A percentile compares a stretch with the other conserved stretches of the same genome.
Conservation (phyloP, 2,329 filamentous ascomycete genomes). For the Alternaria sp. region DNA sequence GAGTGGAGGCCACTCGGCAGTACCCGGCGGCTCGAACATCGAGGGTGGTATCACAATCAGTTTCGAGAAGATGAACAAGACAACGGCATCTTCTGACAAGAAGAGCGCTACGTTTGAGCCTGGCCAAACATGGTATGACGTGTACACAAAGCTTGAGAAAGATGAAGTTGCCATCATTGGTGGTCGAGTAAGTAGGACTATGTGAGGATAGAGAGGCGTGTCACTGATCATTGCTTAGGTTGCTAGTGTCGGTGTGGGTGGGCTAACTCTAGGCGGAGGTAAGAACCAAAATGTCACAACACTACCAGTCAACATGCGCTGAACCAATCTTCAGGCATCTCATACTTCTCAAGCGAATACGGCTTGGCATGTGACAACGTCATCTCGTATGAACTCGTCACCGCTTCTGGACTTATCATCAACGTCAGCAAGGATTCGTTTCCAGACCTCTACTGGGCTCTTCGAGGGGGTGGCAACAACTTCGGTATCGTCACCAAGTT, state of each 20-base stretch:
- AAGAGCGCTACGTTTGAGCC: slow-evolving; percentile 7
- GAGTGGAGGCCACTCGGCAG: slow-evolving; percentile 24
- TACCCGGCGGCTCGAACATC: slow-evolving; percentile 27
- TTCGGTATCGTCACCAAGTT: slow-evolving; percentile 46
- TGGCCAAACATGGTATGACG: slow-evolving; percentile 33
- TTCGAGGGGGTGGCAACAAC: slow-evolving; percentile 46
- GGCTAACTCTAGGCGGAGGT: slow-evolving; percentile 33
- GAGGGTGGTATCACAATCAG: slow-evolving; percentile 24
- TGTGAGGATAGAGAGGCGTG: background rate
- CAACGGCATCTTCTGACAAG: background rate
- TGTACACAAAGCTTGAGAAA: slow-evolving; percentile 31
- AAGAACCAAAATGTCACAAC: background rate
- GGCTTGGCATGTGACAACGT: slow-evolving; percentile 45
- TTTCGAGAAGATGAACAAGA: slow-evolving; percentile 10
- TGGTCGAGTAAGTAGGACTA: slow-evolving; percentile 10
- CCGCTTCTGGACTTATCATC: slow-evolving; percentile 24
- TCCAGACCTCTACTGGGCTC: slow-evolving; percentile 48
- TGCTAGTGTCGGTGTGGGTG: slow-evolving; percentile 28
- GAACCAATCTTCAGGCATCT: slow-evolving; percentile 24
- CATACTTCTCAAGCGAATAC: slow-evolving; percentile 22
- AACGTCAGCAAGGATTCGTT: slow-evolving; percentile 33
- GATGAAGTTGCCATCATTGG: slow-evolving; percentile 11
- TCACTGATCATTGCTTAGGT: background rate
- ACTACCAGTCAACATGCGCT: slow-evolving; percentile 20
- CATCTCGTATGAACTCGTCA: slow-evolving; percentile 37